Conservation (phyloP, 1,139 yeast species). For the Saccharomyces hybrid region DNA sequence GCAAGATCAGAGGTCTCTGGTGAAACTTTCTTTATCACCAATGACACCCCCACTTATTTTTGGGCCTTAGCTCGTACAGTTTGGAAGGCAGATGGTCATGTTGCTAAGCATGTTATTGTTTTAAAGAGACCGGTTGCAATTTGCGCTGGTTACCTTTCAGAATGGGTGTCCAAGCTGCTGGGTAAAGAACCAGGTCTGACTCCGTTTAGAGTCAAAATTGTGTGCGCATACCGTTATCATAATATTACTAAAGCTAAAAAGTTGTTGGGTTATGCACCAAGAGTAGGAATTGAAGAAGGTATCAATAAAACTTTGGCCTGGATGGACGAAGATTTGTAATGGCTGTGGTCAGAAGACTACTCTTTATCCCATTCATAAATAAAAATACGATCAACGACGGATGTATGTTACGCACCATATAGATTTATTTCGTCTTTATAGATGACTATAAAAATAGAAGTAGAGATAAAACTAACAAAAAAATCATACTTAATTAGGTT, state of each 20-base stretch:
- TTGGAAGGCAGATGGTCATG: slow-evolving; percentile 92
- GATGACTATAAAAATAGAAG: too few relatives aligned
- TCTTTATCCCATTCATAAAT: neutral
- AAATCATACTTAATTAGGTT: neutral
- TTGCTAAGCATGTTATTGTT: slow-evolving; percentile 62
- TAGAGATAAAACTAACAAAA: too few relatives aligned
- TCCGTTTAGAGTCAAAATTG: slow-evolving; percentile 87
- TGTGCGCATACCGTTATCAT: slow-evolving; percentile 93
- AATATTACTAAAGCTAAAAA: slow-evolving; percentile 81
- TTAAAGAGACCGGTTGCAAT: slow-evolving; percentile 69
- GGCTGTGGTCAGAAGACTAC: neutral
- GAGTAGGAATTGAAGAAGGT: slow-evolving; percentile 75
- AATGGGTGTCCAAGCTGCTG: slow-evolving; percentile 55
- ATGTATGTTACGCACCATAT: neutral
- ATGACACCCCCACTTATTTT: slow-evolving; percentile 90
- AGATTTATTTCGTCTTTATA: neutral
- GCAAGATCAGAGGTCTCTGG: slow-evolving; percentile 54
- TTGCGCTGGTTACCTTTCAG: slow-evolving; percentile 70
- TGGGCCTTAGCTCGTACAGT: slow-evolving; percentile 97
- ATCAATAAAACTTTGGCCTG: slow-evolving; percentile 73
- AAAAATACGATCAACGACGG: neutral
- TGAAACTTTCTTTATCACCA: slow-evolving; percentile 82
- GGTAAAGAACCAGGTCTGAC: slow-evolving; percentile 91
- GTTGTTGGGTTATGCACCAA: slow-evolving; percentile 72
- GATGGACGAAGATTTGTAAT: slow-evolving; percentile 58